A percentile compares a stretch with the other conserved stretches of the same genome.
Conservation (phyloP, 2,329 filamentous ascomycete species). For the Daldinia eschscholtzii region DNA sequence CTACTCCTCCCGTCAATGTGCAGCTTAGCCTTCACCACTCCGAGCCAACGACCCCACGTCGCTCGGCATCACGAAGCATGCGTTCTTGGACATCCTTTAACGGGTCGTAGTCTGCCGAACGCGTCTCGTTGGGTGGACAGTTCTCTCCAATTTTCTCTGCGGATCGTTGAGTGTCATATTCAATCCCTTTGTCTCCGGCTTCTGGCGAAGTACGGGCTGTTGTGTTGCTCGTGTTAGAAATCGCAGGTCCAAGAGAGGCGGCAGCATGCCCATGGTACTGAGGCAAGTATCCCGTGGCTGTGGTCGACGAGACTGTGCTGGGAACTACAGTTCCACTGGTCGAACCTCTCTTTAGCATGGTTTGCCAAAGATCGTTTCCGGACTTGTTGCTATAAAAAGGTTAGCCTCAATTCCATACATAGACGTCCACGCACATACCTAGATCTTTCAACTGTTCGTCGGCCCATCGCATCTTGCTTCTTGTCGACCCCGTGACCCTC, state of each 20-base stretch:
- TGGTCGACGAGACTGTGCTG: conserved; percentile 65
- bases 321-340: conserved; percentile 61
- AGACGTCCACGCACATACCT: conserved; percentile 45
- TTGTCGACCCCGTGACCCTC: conserved; percentile 31
- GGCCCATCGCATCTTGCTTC: conserved; percentile 37
- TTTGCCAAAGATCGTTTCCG: conserved; percentile 62
- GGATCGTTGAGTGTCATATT: conserved; percentile 43
- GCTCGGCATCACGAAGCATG: conserved; percentile 52
- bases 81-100: conserved; percentile 50
- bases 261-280: conserved; percentile 66
- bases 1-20: not conserved
- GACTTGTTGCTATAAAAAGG: conserved; percentile 56
- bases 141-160: conserved; percentile 61
- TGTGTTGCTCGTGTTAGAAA: conserved; percentile 56
- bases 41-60: conserved; percentile 51
- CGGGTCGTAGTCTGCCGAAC: conserved; percentile 50
- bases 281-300: conserved; percentile 66
- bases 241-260: conserved; percentile 62
- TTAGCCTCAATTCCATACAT: conserved; percentile 15
- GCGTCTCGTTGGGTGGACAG: conserved; percentile 55
- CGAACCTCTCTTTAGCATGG: conserved; percentile 65
- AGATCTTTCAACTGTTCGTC: conserved; percentile 49
- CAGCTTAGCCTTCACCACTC: conserved; percentile 44
- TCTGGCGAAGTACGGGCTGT: conserved; percentile 48
- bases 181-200: conserved; percentile 45